These are phyloP conservation scores for Gnetum montanum DNA, from an alignment of 75 land plant species.

Conservation along the genomic window DNA sequence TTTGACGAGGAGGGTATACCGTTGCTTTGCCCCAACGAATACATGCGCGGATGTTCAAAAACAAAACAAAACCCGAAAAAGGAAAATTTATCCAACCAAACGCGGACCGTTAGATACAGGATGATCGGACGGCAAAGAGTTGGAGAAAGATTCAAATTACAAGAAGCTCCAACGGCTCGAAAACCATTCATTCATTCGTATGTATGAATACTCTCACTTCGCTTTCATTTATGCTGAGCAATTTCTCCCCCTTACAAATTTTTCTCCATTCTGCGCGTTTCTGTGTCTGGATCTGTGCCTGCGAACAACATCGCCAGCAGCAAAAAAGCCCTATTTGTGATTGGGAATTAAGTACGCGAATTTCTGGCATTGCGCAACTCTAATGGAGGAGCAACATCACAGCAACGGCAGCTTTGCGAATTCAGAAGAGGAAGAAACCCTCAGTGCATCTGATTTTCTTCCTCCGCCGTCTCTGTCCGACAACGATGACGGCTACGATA, in stretches of 20 bases:
- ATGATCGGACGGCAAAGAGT: neutral
- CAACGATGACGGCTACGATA: too few relatives aligned
- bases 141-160: neutral
- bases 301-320: neutral
- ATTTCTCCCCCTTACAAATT: too few relatives aligned
- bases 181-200: too few relatives aligned
- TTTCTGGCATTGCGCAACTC: neutral
- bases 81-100: too few relatives aligned
- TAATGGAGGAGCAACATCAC: neutral
- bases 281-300: neutral
- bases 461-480: neutral
- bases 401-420: neutral
- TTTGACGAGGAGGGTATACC: too few relatives aligned
- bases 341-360: neutral
- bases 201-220: too few relatives aligned
- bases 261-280: too few relatives aligned
- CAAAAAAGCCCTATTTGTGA: neutral
- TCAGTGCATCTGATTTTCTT: neutral
- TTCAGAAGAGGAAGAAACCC: neutral
- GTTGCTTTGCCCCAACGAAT: too few relatives aligned
- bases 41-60: too few relatives aligned
- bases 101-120: neutral
- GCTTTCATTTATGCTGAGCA: too few relatives aligned
- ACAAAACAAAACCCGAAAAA: too few relatives aligned
- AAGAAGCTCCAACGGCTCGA: neutral